Evolutionary conservation across 129 eudicot genomes (phyloP).

Genomic region (Chrysanthemum seticuspe): DNA sequence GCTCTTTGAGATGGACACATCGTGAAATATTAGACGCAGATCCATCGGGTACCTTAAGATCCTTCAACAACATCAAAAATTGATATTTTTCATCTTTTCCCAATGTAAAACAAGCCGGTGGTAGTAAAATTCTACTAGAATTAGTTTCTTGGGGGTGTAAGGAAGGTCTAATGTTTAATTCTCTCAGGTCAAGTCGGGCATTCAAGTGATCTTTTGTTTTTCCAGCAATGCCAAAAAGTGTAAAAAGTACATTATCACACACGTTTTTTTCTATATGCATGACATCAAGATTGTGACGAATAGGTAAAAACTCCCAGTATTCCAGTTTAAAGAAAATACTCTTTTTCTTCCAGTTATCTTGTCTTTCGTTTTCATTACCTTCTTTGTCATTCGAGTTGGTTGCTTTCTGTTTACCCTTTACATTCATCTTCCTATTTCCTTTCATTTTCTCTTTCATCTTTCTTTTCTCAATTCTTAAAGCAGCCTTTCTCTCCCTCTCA

Average conservation of each 20-base stretch:
- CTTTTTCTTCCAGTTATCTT: constrained; percentile 13
- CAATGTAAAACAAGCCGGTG: too few relatives aligned
- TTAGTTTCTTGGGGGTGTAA: not conserved
- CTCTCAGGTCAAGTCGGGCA: not conserved
- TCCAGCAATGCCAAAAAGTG: not conserved
- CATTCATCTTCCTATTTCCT: not conserved
- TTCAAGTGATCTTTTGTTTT: too few relatives aligned
- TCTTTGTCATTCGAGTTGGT: not conserved
- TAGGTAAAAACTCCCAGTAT: constrained; percentile 12
- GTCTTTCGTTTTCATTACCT: not conserved
- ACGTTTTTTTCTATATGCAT: constrained; percentile 29
- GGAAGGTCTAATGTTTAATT: constrained; percentile 1
- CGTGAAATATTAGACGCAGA: too few relatives aligned
- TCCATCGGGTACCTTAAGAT: too few relatives aligned
- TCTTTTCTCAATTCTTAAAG: constrained; percentile 2
- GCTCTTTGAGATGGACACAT: too few relatives aligned
- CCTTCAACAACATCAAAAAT: too few relatives aligned
- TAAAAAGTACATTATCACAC: constrained; percentile 1
- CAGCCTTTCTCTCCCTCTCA: constrained; percentile 2
- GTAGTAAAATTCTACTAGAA: too few relatives aligned
- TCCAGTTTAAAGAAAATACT: constrained; percentile 19
- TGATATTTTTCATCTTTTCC: too few relatives aligned
- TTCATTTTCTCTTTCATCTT: not conserved
- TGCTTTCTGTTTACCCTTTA: not conserved
- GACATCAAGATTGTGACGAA: constrained; percentile 20